Conservation (phyloP, 1,284 basidiomycete genomes). For the Abortiporus biennis region DNA sequence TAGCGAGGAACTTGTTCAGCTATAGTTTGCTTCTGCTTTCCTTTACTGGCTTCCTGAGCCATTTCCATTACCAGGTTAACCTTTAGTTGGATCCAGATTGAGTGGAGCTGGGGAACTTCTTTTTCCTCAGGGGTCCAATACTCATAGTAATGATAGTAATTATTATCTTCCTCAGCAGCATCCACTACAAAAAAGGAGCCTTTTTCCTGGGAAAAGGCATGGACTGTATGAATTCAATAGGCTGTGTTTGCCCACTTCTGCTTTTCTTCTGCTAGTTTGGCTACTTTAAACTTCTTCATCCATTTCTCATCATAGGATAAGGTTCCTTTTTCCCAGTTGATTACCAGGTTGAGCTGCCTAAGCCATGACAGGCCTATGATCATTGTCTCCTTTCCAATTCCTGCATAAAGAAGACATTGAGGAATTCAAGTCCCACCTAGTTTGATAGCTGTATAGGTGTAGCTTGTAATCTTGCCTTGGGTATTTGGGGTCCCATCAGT, state of each 20-base stretch:
- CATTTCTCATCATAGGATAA: slow-evolving; percentile 10
- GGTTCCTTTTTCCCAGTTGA: slow-evolving; percentile 8
- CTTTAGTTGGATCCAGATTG: background rate
- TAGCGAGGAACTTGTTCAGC: slow-evolving; percentile 11
- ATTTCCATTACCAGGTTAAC: background rate
- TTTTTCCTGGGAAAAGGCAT: background rate
- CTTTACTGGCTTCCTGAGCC: background rate
- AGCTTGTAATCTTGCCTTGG: slow-evolving; percentile 12
- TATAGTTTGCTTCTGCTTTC: background rate
- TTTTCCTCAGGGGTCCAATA: no score
- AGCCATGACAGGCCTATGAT: slow-evolving; percentile 18
- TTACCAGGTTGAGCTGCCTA: slow-evolving; percentile 15
- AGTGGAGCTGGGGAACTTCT: no score
- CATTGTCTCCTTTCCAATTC: slow-evolving; percentile 11
- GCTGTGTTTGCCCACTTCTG: background rate
- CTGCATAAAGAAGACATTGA: slow-evolving; percentile 5
- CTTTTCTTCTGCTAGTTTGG: background rate
- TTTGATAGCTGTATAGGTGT: background rate
- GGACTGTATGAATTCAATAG: background rate
- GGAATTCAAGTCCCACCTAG: slow-evolving; percentile 8
- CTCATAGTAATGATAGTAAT: no score
- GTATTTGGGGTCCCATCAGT: slow-evolving; percentile 15
- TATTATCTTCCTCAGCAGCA: no score
- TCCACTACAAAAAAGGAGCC: background rate
- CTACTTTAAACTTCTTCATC: slow-evolving; percentile 13